Evolutionary conservation across 2,329 filamentous ascomycete species (phyloP).

Genomic region (Aspergillus ibericus): DNA sequence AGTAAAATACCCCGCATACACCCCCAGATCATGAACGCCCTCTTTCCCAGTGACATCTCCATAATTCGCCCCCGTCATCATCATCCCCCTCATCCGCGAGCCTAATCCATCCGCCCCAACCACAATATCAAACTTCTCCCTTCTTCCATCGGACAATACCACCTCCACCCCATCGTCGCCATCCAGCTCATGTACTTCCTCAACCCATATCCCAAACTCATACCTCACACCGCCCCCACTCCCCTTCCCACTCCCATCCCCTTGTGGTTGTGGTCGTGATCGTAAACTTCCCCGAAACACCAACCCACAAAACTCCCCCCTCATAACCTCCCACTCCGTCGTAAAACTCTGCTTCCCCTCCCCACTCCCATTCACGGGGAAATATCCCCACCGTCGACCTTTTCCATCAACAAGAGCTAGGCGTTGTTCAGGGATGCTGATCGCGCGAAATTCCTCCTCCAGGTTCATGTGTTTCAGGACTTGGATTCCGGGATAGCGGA

Average conservation of each 20-base stretch:
- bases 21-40: constrained; percentile 20
- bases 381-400: constrained; percentile 42
- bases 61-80: constrained; percentile 13
- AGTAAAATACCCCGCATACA: constrained; percentile 41
- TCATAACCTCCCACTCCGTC: constrained; percentile 57
- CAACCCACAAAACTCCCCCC: constrained; percentile 51
- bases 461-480: constrained; percentile 57
- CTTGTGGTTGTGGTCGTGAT: too few species aligned
- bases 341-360: constrained; percentile 42
- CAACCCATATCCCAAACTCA: constrained; percentile 34
- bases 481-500: constrained; percentile 54
- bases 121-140: constrained; percentile 27
- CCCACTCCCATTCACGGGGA: constrained; percentile 43
- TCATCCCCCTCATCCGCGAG: constrained; percentile 24
- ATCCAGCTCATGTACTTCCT: constrained; percentile 24
- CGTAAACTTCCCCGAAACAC: constrained; percentile 38
- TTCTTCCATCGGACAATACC: constrained; percentile 23
- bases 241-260: too few species aligned
- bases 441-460: constrained; percentile 41
- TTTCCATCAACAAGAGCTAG: constrained; percentile 47
- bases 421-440: constrained; percentile 50
- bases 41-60: too few species aligned
- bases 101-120: constrained; percentile 33
- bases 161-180: constrained; percentile 17
- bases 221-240: constrained; percentile 28